Evolutionary conservation across 345 rosid species (phyloP).

Genomic region (Dipteronia sinensis): DNA sequence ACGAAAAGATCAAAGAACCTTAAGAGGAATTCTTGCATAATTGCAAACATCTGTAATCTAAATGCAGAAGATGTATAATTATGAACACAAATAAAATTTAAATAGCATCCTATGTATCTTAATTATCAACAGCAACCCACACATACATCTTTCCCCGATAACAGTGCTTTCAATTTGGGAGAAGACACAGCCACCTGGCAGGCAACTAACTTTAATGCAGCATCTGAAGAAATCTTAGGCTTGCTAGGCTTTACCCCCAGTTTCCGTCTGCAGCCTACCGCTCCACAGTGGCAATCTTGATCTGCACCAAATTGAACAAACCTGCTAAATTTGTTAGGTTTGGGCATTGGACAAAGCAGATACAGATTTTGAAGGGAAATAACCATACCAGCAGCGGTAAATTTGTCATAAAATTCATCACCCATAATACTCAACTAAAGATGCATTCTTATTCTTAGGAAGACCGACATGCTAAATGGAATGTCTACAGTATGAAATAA

Average conservation of each 20-base stretch:
- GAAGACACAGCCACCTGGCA: constrained; percentile 64
- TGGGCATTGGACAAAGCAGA: constrained; percentile 23
- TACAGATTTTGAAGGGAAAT: neutral
- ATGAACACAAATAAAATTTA: constrained; percentile 7
- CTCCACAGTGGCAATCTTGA: constrained; percentile 94
- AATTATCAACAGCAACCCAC: constrained; percentile 9
- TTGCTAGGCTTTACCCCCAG: constrained; percentile 78
- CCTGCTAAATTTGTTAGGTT: constrained; percentile 69
- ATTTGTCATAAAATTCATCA: constrained; percentile 7
- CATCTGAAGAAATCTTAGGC: constrained; percentile 62
- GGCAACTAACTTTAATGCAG: constrained; percentile 62
- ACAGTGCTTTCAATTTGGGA: constrained; percentile 54
- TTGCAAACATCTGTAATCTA: neutral
- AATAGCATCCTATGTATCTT: neutral
- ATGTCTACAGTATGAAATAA: constrained; percentile 11
- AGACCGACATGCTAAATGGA: neutral
- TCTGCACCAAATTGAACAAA: constrained; percentile 99
- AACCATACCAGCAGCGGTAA: neutral
- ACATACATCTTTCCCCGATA: constrained; percentile 49
- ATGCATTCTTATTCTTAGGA: constrained; percentile 5
- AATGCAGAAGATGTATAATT: neutral
- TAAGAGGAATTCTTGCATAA: neutral
- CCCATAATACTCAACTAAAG: neutral
- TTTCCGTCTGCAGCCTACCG: constrained; percentile 65
- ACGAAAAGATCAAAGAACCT: neutral